phyloP scores from a whole-genome alignment of 768 basidiomycete species.

The Tubosaeta sp. region DNA sequence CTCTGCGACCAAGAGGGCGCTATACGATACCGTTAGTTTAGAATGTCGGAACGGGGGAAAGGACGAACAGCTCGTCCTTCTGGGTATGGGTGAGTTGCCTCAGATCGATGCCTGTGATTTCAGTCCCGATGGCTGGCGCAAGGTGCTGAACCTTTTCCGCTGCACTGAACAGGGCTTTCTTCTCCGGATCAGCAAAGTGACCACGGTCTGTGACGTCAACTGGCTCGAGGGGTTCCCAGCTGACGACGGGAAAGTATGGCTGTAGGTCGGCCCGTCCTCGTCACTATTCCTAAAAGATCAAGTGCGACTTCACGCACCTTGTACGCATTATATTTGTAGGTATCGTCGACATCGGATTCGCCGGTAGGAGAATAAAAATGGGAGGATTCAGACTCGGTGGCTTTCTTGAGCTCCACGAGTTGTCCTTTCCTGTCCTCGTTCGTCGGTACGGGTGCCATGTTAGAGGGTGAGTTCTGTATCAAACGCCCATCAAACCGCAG shows the following conservation, averaged over 20 bases:
- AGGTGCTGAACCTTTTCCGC: slow-evolving; percentile 65
- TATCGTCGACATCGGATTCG: slow-evolving; percentile 45
- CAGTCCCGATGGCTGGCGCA: slow-evolving; percentile 72
- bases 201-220: slow-evolving; percentile 63
- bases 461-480: background rate
- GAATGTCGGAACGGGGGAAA: background rate
- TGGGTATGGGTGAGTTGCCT: slow-evolving; percentile 60
- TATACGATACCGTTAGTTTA: slow-evolving; percentile 25
- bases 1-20: slow-evolving; percentile 71
- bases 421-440: slow-evolving; percentile 28
- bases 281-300: background rate
- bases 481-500: background rate
- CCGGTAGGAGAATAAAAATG: slow-evolving; percentile 66
- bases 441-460: slow-evolving; percentile 52
- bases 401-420: slow-evolving; percentile 25
- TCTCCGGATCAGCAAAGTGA: slow-evolving; percentile 62
- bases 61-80: slow-evolving; percentile 73
- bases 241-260: slow-evolving; percentile 61
- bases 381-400: slow-evolving; percentile 30
- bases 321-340: slow-evolving; percentile 54
- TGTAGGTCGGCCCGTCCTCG: slow-evolving; percentile 22
- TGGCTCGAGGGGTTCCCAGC: slow-evolving; percentile 62
- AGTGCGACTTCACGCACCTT: slow-evolving; percentile 39
- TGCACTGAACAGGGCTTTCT: slow-evolving; percentile 59
- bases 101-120: slow-evolving; percentile 69